Evolutionary conservation across 2,329 filamentous ascomycete genomes (phyloP), one percentile per base, ranked within the genome.

Genomic region (Aspergillus sp.): DNA sequence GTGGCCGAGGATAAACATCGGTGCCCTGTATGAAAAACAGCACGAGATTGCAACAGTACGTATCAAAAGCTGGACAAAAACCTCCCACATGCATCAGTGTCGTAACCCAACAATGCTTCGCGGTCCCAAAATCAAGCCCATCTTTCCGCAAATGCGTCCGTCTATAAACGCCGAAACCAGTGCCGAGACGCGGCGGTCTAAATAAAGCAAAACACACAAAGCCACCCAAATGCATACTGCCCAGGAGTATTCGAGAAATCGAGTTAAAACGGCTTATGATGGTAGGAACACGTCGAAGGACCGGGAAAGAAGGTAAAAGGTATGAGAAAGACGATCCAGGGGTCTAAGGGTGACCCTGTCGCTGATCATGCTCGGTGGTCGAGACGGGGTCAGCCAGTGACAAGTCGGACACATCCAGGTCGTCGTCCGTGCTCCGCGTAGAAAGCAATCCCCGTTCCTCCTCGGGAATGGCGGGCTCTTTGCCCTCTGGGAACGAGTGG

Each of bases 71-170:
- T 19, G 27, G 20, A 43, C 49, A 47, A 48, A 33, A 49, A 33
- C 55, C 54, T 51, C 55, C 52, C 51, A 54, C 48, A 57, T 58
- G 55, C 55, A 53, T 53, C 45, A 49, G 39, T 51, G 45, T 49
- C 47, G 44, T 45, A 35, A 50, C 43, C 37, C 42, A 48, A 39
- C 42, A 42, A 53, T 53, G 48, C 48, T 47, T 43, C 45, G 44
- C 31, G 34, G 44, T 33, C n/a, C 35, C 39, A 47, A 41, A 29
- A 26, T 28, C 31, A 14, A 32, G 26, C 19, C 30, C 26, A 28
- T 19, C 25, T 25, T 25, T 8, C 22, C 20, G 14, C 49, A 49
- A 40, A 5, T 10, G 19, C 6, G 19, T 10, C 19, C 5, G 19
- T 22, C 19, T 22, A 22, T 22, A 40, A 45, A 37, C 32, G 19